Base-by-base conservation (phyloP, 208 protist species). In the Trypanosomatidae sp. region DNA sequence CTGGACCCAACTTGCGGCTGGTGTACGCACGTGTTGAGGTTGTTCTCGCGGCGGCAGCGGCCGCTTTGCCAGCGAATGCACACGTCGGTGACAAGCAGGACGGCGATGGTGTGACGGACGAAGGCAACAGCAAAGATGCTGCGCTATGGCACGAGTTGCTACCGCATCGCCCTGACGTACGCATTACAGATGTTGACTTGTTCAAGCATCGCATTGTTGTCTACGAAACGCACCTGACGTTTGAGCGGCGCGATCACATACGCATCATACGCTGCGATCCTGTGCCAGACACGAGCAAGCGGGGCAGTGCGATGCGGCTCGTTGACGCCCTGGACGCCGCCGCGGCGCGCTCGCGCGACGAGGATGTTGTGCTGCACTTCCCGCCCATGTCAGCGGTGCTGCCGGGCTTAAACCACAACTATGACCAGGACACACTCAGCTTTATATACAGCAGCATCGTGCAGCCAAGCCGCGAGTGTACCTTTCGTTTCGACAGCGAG, bases 391-490 rank as follows among this genome's bases (percentile, higher is more conserved):
- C 55, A 13, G 58, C 58, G 6, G 69, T 94, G 0, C 86, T 80
- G 13, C 85, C 85, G 13, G 85, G 85, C 3, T 58, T 94, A 15
- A 94, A 94, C 56, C 86, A 85, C 51, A 94, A 94, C 47, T 94
- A 88, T 58, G 53, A 75, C 19, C 85, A 94, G 50, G 71, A 88
- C 26, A 68, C 77, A 7, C 82, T 94, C 43, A 86, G 71, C 45
- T 94, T 94, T 53, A 60, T 90, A 2, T 94, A 88, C 68, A 90
- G 78, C 61, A 74, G 65, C 48, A 66, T 94, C 32, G 71, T 75
- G 6, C 78, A 94, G 43, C 85, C 85, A 1, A 74, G 71, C 48
- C 64, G 61, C 11, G 85, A 94, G 39, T 90, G 85, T 41, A 75
- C 88, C 0, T 90, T 83, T 52, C 78, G 60, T 39, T 94, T 94